phyloP scores from a whole-genome alignment of 2,329 filamentous ascomycete genomes.

The Neoascochyta sp. region DNA sequence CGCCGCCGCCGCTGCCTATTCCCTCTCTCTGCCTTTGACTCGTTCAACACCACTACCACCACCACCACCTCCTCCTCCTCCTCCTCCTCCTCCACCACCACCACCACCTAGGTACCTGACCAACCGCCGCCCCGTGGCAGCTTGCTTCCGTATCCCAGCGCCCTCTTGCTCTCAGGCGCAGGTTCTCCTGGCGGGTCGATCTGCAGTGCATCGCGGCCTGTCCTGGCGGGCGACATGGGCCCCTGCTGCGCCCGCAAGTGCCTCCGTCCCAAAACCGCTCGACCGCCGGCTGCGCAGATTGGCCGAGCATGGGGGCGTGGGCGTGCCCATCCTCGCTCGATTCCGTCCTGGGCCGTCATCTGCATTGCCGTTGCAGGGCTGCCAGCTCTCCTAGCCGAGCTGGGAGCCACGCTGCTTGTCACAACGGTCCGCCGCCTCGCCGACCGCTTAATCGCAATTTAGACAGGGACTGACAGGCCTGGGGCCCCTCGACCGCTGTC shows the following conservation, averaged over 20 bases:
- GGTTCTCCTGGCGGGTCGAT: slow-evolving; percentile 35
- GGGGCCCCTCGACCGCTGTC: slow-evolving; percentile 32
- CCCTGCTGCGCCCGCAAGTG: slow-evolving; percentile 18
- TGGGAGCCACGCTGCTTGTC: slow-evolving; percentile 30
- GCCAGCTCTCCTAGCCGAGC: slow-evolving; percentile 29
- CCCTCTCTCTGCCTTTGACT: no score
- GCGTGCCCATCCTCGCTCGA: slow-evolving; percentile 33
- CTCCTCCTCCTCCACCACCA: no score
- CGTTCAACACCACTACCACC: no score
- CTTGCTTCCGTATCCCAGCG: slow-evolving; percentile 14
- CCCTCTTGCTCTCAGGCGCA: slow-evolving; percentile 14
- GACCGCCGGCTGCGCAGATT: slow-evolving; percentile 40
- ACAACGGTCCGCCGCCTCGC: slow-evolving; percentile 39
- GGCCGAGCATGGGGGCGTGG: slow-evolving; percentile 31
- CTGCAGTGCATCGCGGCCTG: slow-evolving; percentile 42
- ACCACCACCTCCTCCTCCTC: no score
- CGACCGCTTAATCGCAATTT: slow-evolving; percentile 36
- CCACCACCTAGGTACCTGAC: no score
- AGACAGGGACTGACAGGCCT: slow-evolving; percentile 31
- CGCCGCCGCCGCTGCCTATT: no score
- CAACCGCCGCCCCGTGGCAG: no score
- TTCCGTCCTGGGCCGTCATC: slow-evolving; percentile 31
- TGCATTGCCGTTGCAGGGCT: slow-evolving; percentile 42
- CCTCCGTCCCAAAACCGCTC: slow-evolving; percentile 37
- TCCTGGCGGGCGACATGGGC: slow-evolving; percentile 30